Conservation (phyloP, 2,329 filamentous ascomycete genomes). For the Alternaria sp. region DNA sequence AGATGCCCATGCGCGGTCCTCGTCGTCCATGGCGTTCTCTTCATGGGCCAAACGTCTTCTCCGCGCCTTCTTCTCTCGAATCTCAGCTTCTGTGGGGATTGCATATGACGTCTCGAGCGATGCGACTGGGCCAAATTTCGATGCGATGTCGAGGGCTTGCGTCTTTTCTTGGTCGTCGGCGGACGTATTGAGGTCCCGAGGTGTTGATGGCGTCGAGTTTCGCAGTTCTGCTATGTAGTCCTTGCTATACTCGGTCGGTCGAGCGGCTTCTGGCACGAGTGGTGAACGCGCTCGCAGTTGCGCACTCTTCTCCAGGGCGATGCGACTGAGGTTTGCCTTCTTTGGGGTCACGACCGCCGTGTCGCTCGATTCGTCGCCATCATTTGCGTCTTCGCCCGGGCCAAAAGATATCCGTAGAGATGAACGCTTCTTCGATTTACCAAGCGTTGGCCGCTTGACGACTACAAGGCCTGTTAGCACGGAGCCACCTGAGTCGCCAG, state of each 20-base stretch:
- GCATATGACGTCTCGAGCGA: slow-evolving; percentile 49
- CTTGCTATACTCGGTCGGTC: slow-evolving; percentile 73
- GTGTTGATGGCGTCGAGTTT: slow-evolving; percentile 83
- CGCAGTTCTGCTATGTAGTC: slow-evolving; percentile 87
- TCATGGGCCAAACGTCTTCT: slow-evolving; percentile 81
- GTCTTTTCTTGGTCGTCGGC: slow-evolving; percentile 57
- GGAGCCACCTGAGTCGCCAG: slow-evolving; percentile 46
- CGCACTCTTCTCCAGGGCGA: slow-evolving; percentile 73
- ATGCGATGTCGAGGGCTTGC: slow-evolving; percentile 56
- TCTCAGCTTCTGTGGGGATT: slow-evolving; percentile 84
- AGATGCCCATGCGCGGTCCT: slow-evolving; percentile 54
- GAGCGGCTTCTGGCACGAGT: slow-evolving; percentile 61
- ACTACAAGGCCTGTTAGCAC: slow-evolving; percentile 58
- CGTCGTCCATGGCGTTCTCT: slow-evolving; percentile 65
- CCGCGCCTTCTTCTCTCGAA: slow-evolving; percentile 88
- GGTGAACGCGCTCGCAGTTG: slow-evolving; percentile 64
- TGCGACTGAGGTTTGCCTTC: slow-evolving; percentile 67
- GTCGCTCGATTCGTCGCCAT: slow-evolving; percentile 60
- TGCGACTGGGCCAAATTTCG: slow-evolving; percentile 65
- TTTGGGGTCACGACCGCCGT: slow-evolving; percentile 68
- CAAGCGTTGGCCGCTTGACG: slow-evolving; percentile 61
- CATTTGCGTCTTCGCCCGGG: slow-evolving; percentile 62
- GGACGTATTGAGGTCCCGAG: slow-evolving; percentile 64
- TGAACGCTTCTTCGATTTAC: slow-evolving; percentile 74
- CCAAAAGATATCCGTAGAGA: slow-evolving; percentile 81